phyloP scores from a whole-genome alignment of 1,139 yeast genomes.

The Candida buenavistaensis region DNA sequence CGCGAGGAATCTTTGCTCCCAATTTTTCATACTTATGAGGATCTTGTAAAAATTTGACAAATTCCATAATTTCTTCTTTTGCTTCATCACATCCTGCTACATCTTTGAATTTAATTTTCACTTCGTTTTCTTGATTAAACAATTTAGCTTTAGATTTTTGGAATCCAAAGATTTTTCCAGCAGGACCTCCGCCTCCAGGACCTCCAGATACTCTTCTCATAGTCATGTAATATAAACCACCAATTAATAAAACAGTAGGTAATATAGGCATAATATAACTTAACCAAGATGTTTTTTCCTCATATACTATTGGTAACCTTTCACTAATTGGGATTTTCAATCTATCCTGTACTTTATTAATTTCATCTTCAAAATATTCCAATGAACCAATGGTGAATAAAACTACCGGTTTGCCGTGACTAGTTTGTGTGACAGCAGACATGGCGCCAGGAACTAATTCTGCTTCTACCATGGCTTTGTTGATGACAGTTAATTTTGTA shows the following conservation, averaged over 20 bases:
- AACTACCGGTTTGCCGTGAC: conserved; percentile 44
- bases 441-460: conserved; percentile 62
- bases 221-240: conserved; percentile 71
- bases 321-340: conserved; percentile 58
- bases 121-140: conserved; percentile 70
- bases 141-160: conserved; percentile 70
- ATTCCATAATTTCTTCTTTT: conserved; percentile 82
- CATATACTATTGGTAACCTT: conserved; percentile 64
- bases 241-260: conserved; percentile 70
- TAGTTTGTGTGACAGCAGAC: conserved; percentile 38
- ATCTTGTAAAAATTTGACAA: conserved; percentile 73
- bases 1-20: conserved; percentile 84
- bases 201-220: conserved; percentile 55
- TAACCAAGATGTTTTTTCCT: conserved; percentile 58
- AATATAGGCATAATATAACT: conserved; percentile 59
- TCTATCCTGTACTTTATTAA: conserved; percentile 61
- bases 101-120: conserved; percentile 71
- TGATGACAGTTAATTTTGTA: conserved; percentile 70
- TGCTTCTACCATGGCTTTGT: conserved; percentile 76
- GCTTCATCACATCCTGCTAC: conserved; percentile 87
- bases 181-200: conserved; percentile 22
- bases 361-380: conserved; percentile 68
- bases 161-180: conserved; percentile 62
- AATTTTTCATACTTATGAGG: conserved; percentile 72
- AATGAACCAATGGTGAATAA: conserved; percentile 73